Evolutionary conservation across 2,329 filamentous ascomycete genomes (phyloP).

Genomic region (Dothideomycetes sp.): DNA sequence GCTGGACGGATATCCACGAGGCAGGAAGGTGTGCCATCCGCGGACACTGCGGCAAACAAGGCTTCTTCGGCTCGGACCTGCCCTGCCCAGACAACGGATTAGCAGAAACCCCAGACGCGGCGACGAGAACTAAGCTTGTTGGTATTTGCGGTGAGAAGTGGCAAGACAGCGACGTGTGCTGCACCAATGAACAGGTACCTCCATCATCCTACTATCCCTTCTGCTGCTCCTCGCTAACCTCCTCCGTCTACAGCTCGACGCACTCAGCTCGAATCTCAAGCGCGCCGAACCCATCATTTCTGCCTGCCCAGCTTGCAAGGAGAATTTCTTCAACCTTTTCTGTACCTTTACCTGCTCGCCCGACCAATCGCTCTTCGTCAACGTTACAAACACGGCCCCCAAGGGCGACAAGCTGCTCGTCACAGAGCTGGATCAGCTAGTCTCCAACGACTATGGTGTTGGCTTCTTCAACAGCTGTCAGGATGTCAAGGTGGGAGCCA

Average conservation of each 20-base stretch:
- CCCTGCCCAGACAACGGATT: conserved; percentile 87
- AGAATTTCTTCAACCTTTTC: conserved; percentile 97
- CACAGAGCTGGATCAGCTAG: conserved; percentile 79
- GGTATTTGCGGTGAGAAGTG: conserved; percentile 81
- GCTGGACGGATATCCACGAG: conserved; percentile 52
- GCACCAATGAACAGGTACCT: conserved; percentile 70
- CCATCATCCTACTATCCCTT: too few species aligned
- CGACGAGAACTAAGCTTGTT: conserved; percentile 66
- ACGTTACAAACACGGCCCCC: conserved; percentile 61
- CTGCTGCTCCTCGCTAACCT: too few species aligned
- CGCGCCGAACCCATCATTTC: conserved; percentile 82
- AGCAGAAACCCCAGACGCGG: conserved; percentile 61
- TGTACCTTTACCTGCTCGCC: conserved; percentile 98
- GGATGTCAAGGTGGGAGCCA: conserved; percentile 94
- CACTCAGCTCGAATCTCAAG: conserved; percentile 72
- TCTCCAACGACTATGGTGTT: conserved; percentile 71
- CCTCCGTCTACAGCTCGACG: conserved; percentile 69
- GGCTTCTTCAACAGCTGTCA: conserved; percentile 97
- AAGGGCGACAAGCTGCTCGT: conserved; percentile 57
- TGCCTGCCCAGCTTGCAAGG: conserved; percentile 90
- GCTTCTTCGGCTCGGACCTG: conserved; percentile 78
- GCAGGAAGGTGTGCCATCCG: conserved; percentile 80
- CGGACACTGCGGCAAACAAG: conserved; percentile 82
- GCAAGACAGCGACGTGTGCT: conserved; percentile 76
- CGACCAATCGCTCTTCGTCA: conserved; percentile 89